Conservation (phyloP, 2,329 filamentous ascomycete genomes). For the Colletotrichum coccodes region DNA sequence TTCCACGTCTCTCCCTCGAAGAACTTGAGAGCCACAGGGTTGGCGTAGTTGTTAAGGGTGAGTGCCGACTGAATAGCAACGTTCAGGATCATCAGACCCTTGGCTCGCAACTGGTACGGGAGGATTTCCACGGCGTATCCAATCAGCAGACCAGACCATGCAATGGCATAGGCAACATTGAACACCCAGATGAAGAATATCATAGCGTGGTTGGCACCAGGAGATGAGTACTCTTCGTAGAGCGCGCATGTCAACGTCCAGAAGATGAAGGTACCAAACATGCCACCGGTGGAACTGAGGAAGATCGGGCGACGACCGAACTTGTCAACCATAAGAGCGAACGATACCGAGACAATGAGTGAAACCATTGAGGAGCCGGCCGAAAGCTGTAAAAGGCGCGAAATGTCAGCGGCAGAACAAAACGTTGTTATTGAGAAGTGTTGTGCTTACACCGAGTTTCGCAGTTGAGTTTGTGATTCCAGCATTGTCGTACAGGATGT, state of each 20-base stretch:
- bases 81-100: conserved; percentile 72
- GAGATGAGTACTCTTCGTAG: conserved; percentile 57
- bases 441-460: conserved; percentile 58
- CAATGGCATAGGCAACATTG: conserved; percentile 67
- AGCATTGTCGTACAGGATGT: conserved; percentile 68
- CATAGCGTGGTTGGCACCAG: conserved; percentile 60
- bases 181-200: conserved; percentile 69
- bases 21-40: conserved; percentile 35
- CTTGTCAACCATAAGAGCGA: conserved; percentile 59
- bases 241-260: conserved; percentile 64
- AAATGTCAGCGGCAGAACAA: background rate
- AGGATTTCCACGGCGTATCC: conserved; percentile 68
- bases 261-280: conserved; percentile 57
- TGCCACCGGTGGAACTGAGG: conserved; percentile 57
- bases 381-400: conserved; percentile 20
- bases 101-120: conserved; percentile 66
- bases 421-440: too few relatives aligned
- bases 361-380: conserved; percentile 69
- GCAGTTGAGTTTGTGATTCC: conserved; percentile 66
- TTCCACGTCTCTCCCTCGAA: conserved; percentile 30
- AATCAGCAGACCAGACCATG: conserved; percentile 66
- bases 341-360: conserved; percentile 65
- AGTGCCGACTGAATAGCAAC: conserved; percentile 69
- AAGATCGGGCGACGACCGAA: conserved; percentile 64
- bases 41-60: conserved; percentile 54